Evolutionary conservation across 2,329 filamentous ascomycete genomes (phyloP).

Genomic region (Chaetomium globosum): DNA sequence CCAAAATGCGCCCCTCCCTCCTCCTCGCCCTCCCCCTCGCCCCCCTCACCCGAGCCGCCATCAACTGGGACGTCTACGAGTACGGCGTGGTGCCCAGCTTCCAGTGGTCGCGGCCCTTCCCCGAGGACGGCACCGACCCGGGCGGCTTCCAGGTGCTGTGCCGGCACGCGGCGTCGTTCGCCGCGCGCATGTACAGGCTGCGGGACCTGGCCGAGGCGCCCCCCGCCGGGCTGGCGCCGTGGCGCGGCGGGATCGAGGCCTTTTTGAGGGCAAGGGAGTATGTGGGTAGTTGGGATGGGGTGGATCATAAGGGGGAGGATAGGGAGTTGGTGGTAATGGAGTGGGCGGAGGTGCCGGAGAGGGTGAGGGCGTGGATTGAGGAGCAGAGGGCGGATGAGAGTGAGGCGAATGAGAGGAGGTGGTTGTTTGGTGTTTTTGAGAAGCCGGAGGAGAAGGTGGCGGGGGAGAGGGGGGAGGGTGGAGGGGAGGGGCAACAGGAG

Average conservation of each 20-base stretch:
- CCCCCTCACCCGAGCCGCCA: conserved; percentile 22
- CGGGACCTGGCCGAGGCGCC: conserved; percentile 35
- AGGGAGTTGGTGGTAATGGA: conserved; percentile 47
- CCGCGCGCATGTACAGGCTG: conserved; percentile 40
- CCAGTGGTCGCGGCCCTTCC: conserved; percentile 41
- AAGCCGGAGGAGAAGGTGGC: conserved; percentile 41
- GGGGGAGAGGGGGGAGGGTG: not conserved
- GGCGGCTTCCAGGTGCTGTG: conserved; percentile 40
- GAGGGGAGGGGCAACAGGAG: conserved; percentile 1
- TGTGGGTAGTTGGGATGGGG: conserved; percentile 48
- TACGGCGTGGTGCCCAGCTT: conserved; percentile 39
- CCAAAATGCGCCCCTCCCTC: not conserved
- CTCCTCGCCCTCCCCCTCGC: conserved; percentile 11
- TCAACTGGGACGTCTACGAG: conserved; percentile 40
- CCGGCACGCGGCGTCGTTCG: conserved; percentile 37
- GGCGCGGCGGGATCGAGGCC: conserved; percentile 37
- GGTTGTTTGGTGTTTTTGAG: conserved; percentile 39
- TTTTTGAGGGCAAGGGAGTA: conserved; percentile 39
- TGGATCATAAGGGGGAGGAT: conserved; percentile 45
- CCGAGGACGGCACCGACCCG: conserved; percentile 38
- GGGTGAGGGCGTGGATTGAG: conserved; percentile 45
- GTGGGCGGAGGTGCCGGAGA: conserved; percentile 40
- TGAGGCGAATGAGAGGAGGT: conserved; percentile 33
- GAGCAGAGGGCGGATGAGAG: conserved; percentile 35
- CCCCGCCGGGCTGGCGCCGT: conserved; percentile 37